Evolutionary conservation across 2,329 filamentous ascomycete genomes (phyloP), one percentile per base, ranked within the genome.

Genomic region (Fusarium mexicanum): DNA sequence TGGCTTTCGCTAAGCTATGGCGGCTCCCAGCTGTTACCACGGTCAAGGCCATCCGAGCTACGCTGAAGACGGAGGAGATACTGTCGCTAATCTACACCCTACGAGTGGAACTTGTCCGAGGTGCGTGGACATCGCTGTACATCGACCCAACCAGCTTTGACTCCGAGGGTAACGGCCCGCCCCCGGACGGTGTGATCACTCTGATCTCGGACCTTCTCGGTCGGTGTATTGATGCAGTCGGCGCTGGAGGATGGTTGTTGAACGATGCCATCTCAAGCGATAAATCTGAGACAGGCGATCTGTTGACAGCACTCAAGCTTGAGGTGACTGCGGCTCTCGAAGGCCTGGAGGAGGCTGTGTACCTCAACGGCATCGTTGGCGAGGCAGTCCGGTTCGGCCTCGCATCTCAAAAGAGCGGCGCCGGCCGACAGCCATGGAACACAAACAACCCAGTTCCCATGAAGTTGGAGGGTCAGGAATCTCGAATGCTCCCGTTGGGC

Each of bases 91-190:
- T 95, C 75, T 89, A 92, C 74, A 86, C 95, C 11, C 86, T 96
- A 37, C 90, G 93, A 64, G 87, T 92, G 72, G 92, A 95, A 82
- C 86, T 96, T 51, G 89, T 91, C 59, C 90, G 91, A 73, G 93
- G 93, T 65, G 91, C 91, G 38, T 96, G 93, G 93, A 94, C 92
- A 1, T 89, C 90, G 24, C 87, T 89, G 29, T 94, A 95, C 80
- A 83, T 93, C 43, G 92, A 93, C 76, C 82, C 84, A 17, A 87
- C 87, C 22, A 81, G 85, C 59, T 83, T 86, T 37, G 86, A 88
- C 54, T 72, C 78, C 3, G 83, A 83, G 62, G 79, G 79, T 53
- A 81, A 81, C 66, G 83, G 84, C 31, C 77, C 82, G 29, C 89
- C 90, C 1, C 89, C 91, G 26, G 91, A 94, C 76, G 89, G 90